Percentiles rank a stretch among this genome's conserved stretches.
phyloP scores from a whole-genome alignment of 2,329 filamentous ascomycete species.

The Claviceps spartinae region DNA sequence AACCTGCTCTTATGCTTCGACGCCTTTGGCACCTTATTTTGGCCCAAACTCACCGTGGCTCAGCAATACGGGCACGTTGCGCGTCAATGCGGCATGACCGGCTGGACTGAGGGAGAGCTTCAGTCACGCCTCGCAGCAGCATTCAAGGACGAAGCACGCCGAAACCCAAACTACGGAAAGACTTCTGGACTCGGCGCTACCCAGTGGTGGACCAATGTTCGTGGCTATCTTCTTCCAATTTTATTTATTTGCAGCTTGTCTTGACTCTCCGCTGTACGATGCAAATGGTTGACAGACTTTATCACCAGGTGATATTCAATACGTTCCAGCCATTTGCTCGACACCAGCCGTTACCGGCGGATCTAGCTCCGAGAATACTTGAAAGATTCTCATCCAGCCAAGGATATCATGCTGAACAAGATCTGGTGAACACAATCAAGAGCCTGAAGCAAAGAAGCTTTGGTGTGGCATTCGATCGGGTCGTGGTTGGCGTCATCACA shows the following conservation, averaged over 20 bases:
- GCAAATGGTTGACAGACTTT: not conserved
- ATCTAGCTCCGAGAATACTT: slow-evolving; percentile 34
- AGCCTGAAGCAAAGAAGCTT: slow-evolving; percentile 19
- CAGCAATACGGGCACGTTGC: slow-evolving; percentile 42
- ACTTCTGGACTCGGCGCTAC: slow-evolving; percentile 34
- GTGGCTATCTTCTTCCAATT: slow-evolving; percentile 8
- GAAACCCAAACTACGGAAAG: slow-evolving; percentile 47
- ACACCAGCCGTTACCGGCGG: slow-evolving; percentile 24
- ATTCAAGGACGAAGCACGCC: slow-evolving; percentile 31
- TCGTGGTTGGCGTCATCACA: slow-evolving; percentile 43
- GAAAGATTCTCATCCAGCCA: slow-evolving; percentile 37
- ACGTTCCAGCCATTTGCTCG: slow-evolving; percentile 33
- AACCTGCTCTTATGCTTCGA: slow-evolving; percentile 49
- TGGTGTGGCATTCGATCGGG: slow-evolving; percentile 17
- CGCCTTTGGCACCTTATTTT: slow-evolving; percentile 52
- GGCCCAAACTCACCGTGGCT: slow-evolving; percentile 33
- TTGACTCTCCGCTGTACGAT: not conserved
- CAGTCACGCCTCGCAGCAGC: slow-evolving; percentile 22
- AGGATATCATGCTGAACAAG: slow-evolving; percentile 36
- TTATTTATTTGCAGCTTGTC: not conserved
- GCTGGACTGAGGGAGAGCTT: slow-evolving; percentile 28
- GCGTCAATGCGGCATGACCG: slow-evolving; percentile 31
- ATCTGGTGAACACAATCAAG: slow-evolving; percentile 31
- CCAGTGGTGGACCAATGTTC: slow-evolving; percentile 47
- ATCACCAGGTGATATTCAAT: slow-evolving; percentile 34